These are phyloP conservation scores for Prinsepia uniflora DNA, from an alignment of 306 rosid genomes.

Conservation along the genomic window DNA sequence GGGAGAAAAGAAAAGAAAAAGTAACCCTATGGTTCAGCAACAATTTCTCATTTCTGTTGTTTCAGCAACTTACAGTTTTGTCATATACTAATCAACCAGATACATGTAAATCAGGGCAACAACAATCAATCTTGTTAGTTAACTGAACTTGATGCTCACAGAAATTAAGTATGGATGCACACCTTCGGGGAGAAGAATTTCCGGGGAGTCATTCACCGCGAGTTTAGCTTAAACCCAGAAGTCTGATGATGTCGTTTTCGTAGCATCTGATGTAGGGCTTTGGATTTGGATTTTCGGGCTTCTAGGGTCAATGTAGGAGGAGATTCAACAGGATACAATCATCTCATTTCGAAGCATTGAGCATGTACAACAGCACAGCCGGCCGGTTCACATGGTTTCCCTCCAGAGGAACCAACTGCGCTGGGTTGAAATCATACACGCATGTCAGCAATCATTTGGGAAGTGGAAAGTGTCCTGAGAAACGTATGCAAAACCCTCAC, in stretches of 20 bases:
- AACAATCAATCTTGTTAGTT: conserved; percentile 13
- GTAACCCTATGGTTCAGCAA: conserved; percentile 5
- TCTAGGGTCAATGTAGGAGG: conserved; percentile 18
- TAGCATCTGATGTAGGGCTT: conserved; percentile 20
- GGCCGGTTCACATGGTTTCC: conserved; percentile 26
- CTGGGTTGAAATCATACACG: conserved; percentile 29
- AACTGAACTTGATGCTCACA: background rate
- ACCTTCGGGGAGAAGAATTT: conserved; percentile 3
- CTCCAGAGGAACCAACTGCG: conserved; percentile 13
- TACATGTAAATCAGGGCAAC: conserved; percentile 6
- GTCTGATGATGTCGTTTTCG: conserved; percentile 6
- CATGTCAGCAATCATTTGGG: conserved; percentile 38
- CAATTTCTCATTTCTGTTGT: conserved; percentile 6
- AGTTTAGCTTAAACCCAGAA: background rate
- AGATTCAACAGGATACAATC: conserved; percentile 18
- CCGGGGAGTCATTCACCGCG: background rate
- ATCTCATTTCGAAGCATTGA: conserved; percentile 24
- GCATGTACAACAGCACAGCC: conserved; percentile 26
- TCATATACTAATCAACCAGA: conserved; percentile 4
- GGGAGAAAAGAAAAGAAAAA: no score
- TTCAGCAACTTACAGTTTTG: conserved; percentile 6
- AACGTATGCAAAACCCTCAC: conserved; percentile 34
- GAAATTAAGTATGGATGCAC: background rate
- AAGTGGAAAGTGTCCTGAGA: conserved; percentile 29
- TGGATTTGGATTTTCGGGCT: conserved; percentile 21